Base-by-base conservation (phyloP, 257 asterid genomes). In the Nicotiana benthamiana region DNA sequence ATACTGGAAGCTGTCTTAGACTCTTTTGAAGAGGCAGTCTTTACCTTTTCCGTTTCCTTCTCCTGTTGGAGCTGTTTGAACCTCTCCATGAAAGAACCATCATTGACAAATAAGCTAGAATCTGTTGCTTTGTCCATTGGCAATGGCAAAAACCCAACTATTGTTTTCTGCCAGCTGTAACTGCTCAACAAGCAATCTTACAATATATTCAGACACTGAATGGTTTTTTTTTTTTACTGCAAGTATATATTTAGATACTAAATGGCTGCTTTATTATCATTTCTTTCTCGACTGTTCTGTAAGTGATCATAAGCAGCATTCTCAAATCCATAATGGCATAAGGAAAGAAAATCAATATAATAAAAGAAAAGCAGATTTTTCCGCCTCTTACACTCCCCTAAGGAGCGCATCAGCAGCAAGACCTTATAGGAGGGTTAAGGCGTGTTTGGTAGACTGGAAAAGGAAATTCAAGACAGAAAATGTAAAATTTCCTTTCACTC, bases 21-120 rank as follows among this genome's bases (percentile, higher is more conserved):
- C 67, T 88, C 90, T 74, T 81, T 88, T 54, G 26, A 52, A 17
- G 62, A 84, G 66, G 84, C 83, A 72, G 72, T 77, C 82, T 89
- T 86, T 87, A 86, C 88, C 30, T 81, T 84, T 74, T 89, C 90
- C 67, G 81, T 83, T 82, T 91, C 90, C 77, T 89, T 85, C 85
- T 93, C 91, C 83, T 93, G 91, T 81, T 95, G 97, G 86, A 92
- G 93, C 87, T 92, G 97, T 87, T 91, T 92, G 87, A 95, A 95
- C 85, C 95, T 91, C 97, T 93, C 98, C 98, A 95, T 85, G 90
- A 95, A 95, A 76, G 99, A 95, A 82, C 99, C 98, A 81, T 95
- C 99, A 83, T 95, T 93, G 81, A 86, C 97, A 88, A 93, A 92
- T 79, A 95, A 85, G 85, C 93, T 80, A 72, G 90, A 82, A 86